Evolutionary conservation across 495 filamentous ascomycete species (phyloP), one percentile per base, ranked within the genome.

Genomic region (Penicillium steckii): DNA sequence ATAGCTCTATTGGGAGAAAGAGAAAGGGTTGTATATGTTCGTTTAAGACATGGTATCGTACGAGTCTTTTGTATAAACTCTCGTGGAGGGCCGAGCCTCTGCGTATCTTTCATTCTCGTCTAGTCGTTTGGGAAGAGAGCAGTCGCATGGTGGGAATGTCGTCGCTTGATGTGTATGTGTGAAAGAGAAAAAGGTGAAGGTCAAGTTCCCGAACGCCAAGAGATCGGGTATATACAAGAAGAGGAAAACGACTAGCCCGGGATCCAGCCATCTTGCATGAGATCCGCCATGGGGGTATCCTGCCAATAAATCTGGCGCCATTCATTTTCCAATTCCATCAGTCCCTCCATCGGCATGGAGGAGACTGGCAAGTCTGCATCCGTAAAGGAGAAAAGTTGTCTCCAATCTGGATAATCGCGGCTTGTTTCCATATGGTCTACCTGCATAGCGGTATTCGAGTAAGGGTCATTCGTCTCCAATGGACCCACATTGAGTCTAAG

Each of bases 251-350:
- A 32, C 57, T 64, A 69, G 29, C 48, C 52, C 43, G 69, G 70
- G 46, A 72, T 66, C 71, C 71, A 74, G 17, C 67, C 69, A 50
- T 77, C 74, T 24, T 69, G 70, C 29, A 77, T 57, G 23, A 77
- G 57, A 53, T 76, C 74, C 12, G 72, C 64, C 68, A 77, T 70
- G 0, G 72, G 71, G 1, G 67, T 68, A 24, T 77, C 74, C 50
- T 76, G 73, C 74, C 70, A 74, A 50, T 77, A 77, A 2, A 77
- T 70, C 51, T 76, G 72, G 15, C 74, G 67, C 74, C 74, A 77
- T 54, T 77, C 74, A 24, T 77, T 70, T 56, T 77, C 74, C 32
- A 77, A 50, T 41, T 76, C 72, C 13, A 70, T 63, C 0, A 76
- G 52, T 9, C 69, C 71, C 25, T 76, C 74, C 27, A 73, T 60